Conservation (phyloP, 2,329 filamentous ascomycete species). For the Neodidymelliopsis sp. region DNA sequence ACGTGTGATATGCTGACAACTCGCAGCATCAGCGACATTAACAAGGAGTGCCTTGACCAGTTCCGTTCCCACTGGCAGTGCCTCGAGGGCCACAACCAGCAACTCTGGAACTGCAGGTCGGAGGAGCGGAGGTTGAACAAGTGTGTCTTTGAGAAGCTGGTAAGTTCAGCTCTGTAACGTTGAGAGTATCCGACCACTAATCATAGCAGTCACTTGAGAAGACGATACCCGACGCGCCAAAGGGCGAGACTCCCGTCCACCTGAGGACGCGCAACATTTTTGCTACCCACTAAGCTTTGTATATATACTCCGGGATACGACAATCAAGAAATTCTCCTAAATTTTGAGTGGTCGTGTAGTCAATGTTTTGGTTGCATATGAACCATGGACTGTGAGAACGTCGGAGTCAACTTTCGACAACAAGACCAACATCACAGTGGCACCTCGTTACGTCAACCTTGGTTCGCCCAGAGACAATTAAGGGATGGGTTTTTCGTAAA, state of each 20-base stretch:
- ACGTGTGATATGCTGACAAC: slow-evolving; percentile 8
- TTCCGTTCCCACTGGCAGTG: slow-evolving; percentile 96
- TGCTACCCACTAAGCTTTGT: slow-evolving; percentile 44
- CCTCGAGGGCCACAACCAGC: slow-evolving; percentile 96
- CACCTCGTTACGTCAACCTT: too few species aligned
- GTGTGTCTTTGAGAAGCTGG: slow-evolving; percentile 95
- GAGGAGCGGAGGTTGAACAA: slow-evolving; percentile 90
- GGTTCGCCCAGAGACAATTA: too few species aligned
- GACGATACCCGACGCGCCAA: slow-evolving; percentile 59
- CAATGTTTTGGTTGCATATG: too few species aligned
- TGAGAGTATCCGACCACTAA: not conserved
- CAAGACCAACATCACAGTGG: too few species aligned
- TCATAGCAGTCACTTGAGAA: slow-evolving; percentile 58
- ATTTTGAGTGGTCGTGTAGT: too few species aligned
- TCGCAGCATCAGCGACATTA: slow-evolving; percentile 87
- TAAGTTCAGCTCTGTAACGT: slow-evolving; percentile 60
- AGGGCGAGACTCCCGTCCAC: slow-evolving; percentile 58
- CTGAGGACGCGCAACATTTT: slow-evolving; percentile 56
- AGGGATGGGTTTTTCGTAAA: too few species aligned
- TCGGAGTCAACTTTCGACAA: too few species aligned
- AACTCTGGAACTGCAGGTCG: slow-evolving; percentile 92
- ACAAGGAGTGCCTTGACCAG: slow-evolving; percentile 88
- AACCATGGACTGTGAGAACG: too few species aligned
- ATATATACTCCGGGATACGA: slow-evolving; percentile 35
- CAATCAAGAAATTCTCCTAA: slow-evolving; percentile 28